phyloP scores from a whole-genome alignment of 1,284 basidiomycete species.

The Erythrobasidium hasegawianum region DNA sequence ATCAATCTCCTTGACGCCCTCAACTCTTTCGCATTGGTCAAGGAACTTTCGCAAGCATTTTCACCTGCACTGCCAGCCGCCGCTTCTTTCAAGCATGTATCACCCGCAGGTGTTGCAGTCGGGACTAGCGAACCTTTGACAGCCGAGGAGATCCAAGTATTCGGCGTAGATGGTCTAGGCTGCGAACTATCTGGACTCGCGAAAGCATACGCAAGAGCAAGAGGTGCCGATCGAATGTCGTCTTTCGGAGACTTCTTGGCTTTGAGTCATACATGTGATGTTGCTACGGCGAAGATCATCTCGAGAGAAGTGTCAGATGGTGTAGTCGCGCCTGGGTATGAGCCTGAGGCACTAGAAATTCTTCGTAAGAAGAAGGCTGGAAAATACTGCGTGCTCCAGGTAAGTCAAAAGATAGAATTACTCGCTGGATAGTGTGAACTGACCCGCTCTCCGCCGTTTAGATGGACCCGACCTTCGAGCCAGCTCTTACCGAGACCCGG shows the following conservation, averaged over 20 bases:
- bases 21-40: conserved; percentile 94
- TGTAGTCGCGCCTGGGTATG: conserved; percentile 92
- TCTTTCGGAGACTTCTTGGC: conserved; percentile 99
- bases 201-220: conserved; percentile 89
- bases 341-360: conserved; percentile 80
- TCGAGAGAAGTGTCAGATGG: conserved; percentile 97
- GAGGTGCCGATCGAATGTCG: conserved; percentile 98
- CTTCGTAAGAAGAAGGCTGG: conserved; percentile 96
- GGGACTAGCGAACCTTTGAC: conserved; percentile 68
- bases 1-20: conserved; percentile 99
- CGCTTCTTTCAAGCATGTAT: conserved; percentile 99
- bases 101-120: conserved; percentile 92
- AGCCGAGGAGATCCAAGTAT: conserved; percentile 86
- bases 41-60: conserved; percentile 79
- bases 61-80: conserved; percentile 73
- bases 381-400: conserved; percentile 96
- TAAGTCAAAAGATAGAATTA: no score
- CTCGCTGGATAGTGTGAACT: neutral
- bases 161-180: conserved; percentile 92
- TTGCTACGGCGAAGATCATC: conserved; percentile 92
- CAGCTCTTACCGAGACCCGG: conserved; percentile 77
- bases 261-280: conserved; percentile 85
- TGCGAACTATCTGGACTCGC: conserved; percentile 83
- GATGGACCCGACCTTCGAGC: conserved; percentile 79
- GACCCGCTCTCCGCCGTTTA: conserved; percentile 47